phyloP scores from a whole-genome alignment of 352 stramenopile genomes.

The Phytophthora hybrid region DNA sequence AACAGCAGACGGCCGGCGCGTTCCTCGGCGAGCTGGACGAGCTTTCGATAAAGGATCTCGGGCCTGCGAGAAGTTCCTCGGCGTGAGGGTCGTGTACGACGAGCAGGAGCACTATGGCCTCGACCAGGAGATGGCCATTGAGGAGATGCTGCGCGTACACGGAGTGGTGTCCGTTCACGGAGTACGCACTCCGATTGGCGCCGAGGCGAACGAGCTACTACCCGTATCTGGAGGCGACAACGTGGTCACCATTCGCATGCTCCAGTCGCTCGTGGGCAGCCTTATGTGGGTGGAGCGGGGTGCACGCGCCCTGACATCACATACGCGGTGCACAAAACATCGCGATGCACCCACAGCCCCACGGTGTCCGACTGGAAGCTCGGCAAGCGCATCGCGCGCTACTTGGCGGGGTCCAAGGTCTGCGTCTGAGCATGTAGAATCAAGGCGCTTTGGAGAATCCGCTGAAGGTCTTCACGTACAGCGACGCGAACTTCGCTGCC shows the following conservation, averaged over 20 bases:
- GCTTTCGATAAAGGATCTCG: constrained; percentile 44
- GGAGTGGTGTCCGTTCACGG: constrained; percentile 23
- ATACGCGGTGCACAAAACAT: too few species aligned
- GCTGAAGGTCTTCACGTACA: too few species aligned
- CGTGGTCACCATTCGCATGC: constrained; percentile 7
- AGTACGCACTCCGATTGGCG: constrained; percentile 21
- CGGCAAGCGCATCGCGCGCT: too few species aligned
- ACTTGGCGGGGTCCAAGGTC: too few species aligned
- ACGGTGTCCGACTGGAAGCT: too few species aligned
- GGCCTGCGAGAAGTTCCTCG: constrained; percentile 32
- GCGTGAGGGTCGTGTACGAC: constrained; percentile 31
- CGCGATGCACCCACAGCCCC: too few species aligned
- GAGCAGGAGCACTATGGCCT: constrained; percentile 11
- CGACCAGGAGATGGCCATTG: constrained; percentile 32
- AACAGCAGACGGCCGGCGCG: background rate
- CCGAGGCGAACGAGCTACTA: constrained; percentile 3
- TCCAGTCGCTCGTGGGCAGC: constrained; percentile 46
- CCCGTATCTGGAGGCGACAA: background rate
- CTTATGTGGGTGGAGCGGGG: constrained; percentile 39
- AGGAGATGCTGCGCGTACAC: constrained; percentile 32
- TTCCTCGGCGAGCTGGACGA: constrained; percentile 20
- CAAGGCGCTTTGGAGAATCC: too few species aligned
- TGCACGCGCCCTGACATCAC: constrained; percentile 32
- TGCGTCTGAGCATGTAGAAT: too few species aligned
- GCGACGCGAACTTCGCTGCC: too few species aligned